phyloP scores from a whole-genome alignment of 345 rosid genomes.

The Eucalyptus leucophloia region DNA sequence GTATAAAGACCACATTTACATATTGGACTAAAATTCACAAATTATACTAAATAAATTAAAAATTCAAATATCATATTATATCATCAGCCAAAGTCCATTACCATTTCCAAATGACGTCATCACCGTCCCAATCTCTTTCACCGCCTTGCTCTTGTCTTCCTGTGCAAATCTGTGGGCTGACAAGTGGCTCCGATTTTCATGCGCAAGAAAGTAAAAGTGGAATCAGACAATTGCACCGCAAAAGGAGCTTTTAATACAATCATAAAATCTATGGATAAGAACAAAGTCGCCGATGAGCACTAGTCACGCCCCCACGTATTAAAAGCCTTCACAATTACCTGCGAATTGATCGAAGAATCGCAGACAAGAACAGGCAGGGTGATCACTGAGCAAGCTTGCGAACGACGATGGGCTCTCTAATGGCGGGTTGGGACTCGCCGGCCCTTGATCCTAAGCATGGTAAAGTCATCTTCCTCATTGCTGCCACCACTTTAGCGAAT shows the following conservation, averaged over 20 bases:
- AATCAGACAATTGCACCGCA: neutral
- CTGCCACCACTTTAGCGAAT: neutral
- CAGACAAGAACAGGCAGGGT: neutral
- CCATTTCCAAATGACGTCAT: neutral
- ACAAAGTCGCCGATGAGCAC: neutral
- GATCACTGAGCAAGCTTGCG: neutral
- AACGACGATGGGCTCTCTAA: conserved; percentile 68
- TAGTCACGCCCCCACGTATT: neutral
- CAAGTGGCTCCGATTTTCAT: neutral
- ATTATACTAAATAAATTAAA: too few relatives aligned
- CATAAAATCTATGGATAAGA: conserved; percentile 2
- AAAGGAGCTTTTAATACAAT: neutral
- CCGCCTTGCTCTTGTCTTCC: neutral
- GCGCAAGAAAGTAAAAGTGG: neutral
- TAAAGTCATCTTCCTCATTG: neutral
- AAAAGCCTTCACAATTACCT: fast-evolving
- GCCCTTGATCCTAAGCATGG: conserved; percentile 38
- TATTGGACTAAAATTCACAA: fast-evolving
- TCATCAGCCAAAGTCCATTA: fast-evolving
- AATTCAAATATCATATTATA: fast-evolving
- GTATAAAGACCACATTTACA: fast-evolving
- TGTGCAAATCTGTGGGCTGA: neutral
- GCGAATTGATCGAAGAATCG: neutral
- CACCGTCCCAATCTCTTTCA: neutral
- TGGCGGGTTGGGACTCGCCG: conserved; percentile 94